phyloP scores from a whole-genome alignment of 306 rosid genomes.

The Gynostemma pentaphyllum region DNA sequence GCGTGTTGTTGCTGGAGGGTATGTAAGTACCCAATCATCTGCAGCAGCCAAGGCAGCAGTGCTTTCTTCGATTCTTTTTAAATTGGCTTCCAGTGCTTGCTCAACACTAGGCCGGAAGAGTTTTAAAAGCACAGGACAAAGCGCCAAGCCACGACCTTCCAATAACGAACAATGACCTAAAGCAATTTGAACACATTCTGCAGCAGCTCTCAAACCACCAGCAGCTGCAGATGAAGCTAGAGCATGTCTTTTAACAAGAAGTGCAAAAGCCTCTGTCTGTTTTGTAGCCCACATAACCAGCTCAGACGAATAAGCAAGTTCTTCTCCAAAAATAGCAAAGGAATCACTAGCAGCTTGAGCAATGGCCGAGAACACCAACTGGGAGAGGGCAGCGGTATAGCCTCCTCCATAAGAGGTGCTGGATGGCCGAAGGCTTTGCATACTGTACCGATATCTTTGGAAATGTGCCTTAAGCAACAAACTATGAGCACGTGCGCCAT shows the following conservation, averaged over 20 bases:
- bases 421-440: constrained; percentile 94
- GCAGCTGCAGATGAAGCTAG: constrained; percentile 98
- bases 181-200: constrained; percentile 99
- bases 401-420: constrained; percentile 98
- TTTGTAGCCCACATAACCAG: constrained; percentile 96
- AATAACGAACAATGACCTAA: constrained; percentile 91
- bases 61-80: constrained; percentile 94
- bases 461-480: constrained; percentile 79
- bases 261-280: constrained; percentile 82
- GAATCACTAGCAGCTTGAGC: constrained; percentile 96
- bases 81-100: constrained; percentile 89
- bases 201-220: constrained; percentile 98
- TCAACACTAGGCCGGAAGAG: constrained; percentile 96
- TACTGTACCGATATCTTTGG: constrained; percentile 77
- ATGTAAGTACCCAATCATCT: constrained; percentile 86
- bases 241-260: constrained; percentile 85
- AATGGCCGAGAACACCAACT: constrained; percentile 89
- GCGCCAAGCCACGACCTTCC: constrained; percentile 95
- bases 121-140: constrained; percentile 85
- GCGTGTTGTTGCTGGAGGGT: constrained; percentile 46
- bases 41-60: constrained; percentile 97
- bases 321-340: constrained; percentile 69
- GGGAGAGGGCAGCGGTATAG: constrained; percentile 96
- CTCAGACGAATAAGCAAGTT: constrained; percentile 78
- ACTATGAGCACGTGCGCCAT: constrained; percentile 89